A percentile compares a stretch with the other conserved stretches of the same genome.
Conservation (phyloP, 1,284 basidiomycete species). For the Pholiota adiposa region DNA sequence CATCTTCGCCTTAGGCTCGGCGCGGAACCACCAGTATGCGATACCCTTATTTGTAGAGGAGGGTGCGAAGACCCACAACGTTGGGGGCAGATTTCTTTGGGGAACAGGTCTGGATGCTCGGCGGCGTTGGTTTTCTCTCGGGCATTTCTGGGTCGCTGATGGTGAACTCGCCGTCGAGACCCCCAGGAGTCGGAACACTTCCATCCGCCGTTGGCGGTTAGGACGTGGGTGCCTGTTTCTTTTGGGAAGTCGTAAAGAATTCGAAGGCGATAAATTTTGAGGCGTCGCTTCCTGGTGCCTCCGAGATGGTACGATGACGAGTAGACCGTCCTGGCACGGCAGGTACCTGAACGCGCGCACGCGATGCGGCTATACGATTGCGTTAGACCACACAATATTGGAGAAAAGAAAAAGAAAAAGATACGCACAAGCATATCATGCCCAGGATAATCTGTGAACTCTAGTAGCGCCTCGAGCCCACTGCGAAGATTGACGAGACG, state of each 20-base stretch:
- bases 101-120: constrained; percentile 33
- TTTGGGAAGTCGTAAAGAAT: constrained; percentile 36
- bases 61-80: constrained; percentile 27
- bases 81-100: constrained; percentile 24
- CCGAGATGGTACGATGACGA: constrained; percentile 52
- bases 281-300: constrained; percentile 20
- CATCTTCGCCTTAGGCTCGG: constrained; percentile 9
- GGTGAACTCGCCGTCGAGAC: constrained; percentile 42
- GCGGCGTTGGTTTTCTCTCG: constrained; percentile 22
- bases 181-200: constrained; percentile 20
- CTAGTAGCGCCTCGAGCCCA: constrained; percentile 8
- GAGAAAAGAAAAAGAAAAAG: too few species aligned
- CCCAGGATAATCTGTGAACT: constrained; percentile 16
- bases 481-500: constrained; percentile 6
- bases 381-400: too few species aligned
- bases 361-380: constrained; percentile 39
- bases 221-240: constrained; percentile 24
- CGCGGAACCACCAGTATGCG: constrained; percentile 26
- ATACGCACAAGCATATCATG: constrained; percentile 10
- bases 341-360: constrained; percentile 59
- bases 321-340: constrained; percentile 54
- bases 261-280: constrained; percentile 32
- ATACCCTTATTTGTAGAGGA: constrained; percentile 20
- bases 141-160: constrained; percentile 55
- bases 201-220: constrained; percentile 21